Conservation (phyloP, 2,329 filamentous ascomycete species). For the Coniochaeta hoffmannii region DNA sequence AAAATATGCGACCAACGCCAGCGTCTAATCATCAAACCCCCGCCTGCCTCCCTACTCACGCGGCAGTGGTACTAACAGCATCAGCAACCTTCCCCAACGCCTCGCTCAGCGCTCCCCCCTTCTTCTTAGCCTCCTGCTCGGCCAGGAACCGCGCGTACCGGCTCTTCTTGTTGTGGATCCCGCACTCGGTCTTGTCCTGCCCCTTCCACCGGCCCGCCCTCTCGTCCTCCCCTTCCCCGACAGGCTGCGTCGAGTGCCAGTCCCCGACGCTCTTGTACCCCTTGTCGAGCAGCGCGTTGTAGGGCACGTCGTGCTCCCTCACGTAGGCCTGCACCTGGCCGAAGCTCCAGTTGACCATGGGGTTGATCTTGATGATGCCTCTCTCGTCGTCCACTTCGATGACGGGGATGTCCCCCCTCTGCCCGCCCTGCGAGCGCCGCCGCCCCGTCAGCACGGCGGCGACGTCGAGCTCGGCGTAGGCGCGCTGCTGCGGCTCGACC, state of each 20-base stretch:
- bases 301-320: constrained; percentile 78
- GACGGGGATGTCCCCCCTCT: constrained; percentile 83
- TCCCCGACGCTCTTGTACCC: constrained; percentile 99
- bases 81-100: constrained; percentile 10
- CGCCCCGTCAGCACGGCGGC: constrained; percentile 89
- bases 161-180: constrained; percentile 96
- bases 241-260: constrained; percentile 93
- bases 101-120: not conserved
- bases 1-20: not conserved
- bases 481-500: constrained; percentile 90
- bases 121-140: constrained; percentile 8
- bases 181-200: constrained; percentile 91
- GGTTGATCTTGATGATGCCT: constrained; percentile 95
- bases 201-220: constrained; percentile 96
- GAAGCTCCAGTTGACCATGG: constrained; percentile 90
- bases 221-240: constrained; percentile 89
- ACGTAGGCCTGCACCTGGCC: constrained; percentile 84
- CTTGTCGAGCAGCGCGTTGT: constrained; percentile 81
- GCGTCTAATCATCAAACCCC: not conserved
- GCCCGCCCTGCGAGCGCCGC: constrained; percentile 84
- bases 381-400: constrained; percentile 85
- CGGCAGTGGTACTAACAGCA: too few relatives aligned
- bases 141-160: constrained; percentile 78
- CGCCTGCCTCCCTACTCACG: too few relatives aligned
- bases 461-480: constrained; percentile 80